Evolutionary conservation across 306 rosid species (phyloP).

Genomic region (Prunus davidiana): DNA sequence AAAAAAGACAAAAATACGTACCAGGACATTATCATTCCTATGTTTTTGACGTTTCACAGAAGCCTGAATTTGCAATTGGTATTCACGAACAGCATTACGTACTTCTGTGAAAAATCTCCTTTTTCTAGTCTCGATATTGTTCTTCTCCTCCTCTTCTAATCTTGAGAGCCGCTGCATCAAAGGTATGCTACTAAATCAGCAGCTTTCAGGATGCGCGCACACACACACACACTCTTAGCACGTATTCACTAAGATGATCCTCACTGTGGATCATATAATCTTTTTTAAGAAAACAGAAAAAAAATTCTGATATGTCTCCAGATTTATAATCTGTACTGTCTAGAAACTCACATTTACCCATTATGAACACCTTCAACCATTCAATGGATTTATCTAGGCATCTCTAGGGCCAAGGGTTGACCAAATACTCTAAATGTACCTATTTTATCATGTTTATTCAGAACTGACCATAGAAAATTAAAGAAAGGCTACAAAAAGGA

Average conservation of each 20-base stretch:
- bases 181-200: constrained; percentile 28
- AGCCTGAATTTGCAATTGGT: constrained; percentile 93
- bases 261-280: neutral
- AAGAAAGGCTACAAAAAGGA: neutral
- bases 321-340: neutral
- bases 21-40: constrained; percentile 86
- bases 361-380: neutral
- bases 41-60: constrained; percentile 90
- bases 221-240: constrained; percentile 2
- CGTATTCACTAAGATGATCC: neutral
- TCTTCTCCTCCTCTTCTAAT: constrained; percentile 87
- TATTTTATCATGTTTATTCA: neutral
- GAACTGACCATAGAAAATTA: neutral
- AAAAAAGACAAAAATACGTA: constrained; percentile 24
- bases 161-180: constrained; percentile 84
- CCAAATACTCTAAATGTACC: neutral
- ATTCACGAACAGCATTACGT: constrained; percentile 90
- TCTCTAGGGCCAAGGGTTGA: neutral
- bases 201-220: constrained; percentile 10
- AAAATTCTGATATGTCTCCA: neutral
- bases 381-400: neutral
- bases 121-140: constrained; percentile 77
- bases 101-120: constrained; percentile 86
- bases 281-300: neutral
- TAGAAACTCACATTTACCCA: neutral